Percentiles rank a stretch among this genome's conserved stretches.
These are phyloP conservation scores for Durotheca rogersii DNA, from an alignment of 495 filamentous ascomycete species.

Conservation along the genomic window DNA sequence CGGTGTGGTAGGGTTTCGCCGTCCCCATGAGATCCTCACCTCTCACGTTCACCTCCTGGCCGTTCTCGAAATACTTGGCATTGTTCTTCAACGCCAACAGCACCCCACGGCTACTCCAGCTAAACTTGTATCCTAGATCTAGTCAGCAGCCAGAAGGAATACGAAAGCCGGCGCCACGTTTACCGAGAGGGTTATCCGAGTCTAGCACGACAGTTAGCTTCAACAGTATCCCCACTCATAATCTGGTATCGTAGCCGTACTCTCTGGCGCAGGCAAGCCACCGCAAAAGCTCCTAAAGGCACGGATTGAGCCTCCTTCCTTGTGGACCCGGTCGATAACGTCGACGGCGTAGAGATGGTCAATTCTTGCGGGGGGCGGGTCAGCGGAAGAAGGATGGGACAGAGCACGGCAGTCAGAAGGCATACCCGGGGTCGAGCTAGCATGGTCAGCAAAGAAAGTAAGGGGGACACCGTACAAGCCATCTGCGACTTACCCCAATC, in stretches of 20 bases:
- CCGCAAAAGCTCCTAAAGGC: slow-evolving; percentile 88
- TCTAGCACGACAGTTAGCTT: slow-evolving; percentile 27
- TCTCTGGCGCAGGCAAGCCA: slow-evolving; percentile 69
- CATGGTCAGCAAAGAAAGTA: not conserved
- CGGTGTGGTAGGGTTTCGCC: slow-evolving; percentile 85
- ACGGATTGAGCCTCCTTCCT: slow-evolving; percentile 80
- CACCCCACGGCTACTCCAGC: slow-evolving; percentile 78
- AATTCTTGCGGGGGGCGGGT: slow-evolving; percentile 48
- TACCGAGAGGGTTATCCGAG: slow-evolving; percentile 76
- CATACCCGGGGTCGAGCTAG: slow-evolving; percentile 24
- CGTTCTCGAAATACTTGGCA: slow-evolving; percentile 79
- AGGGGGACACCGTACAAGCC: no score
- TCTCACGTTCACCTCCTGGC: slow-evolving; percentile 63
- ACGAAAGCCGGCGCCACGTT: not conserved
- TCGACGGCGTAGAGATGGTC: slow-evolving; percentile 88
- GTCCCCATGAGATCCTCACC: slow-evolving; percentile 77
- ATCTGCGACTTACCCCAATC: slow-evolving; percentile 74
- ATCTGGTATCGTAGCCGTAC: not conserved
- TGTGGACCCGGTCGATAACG: slow-evolving; percentile 81
- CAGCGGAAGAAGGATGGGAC: not conserved
- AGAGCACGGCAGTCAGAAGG: slow-evolving; percentile 3
- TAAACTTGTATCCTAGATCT: slow-evolving; percentile 83
- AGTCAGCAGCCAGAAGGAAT: not conserved
- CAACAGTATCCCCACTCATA: not conserved
- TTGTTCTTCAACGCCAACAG: slow-evolving; percentile 82